phyloP scores from a whole-genome alignment of 2,329 filamentous ascomycete species.

The Colletotrichum magnum region DNA sequence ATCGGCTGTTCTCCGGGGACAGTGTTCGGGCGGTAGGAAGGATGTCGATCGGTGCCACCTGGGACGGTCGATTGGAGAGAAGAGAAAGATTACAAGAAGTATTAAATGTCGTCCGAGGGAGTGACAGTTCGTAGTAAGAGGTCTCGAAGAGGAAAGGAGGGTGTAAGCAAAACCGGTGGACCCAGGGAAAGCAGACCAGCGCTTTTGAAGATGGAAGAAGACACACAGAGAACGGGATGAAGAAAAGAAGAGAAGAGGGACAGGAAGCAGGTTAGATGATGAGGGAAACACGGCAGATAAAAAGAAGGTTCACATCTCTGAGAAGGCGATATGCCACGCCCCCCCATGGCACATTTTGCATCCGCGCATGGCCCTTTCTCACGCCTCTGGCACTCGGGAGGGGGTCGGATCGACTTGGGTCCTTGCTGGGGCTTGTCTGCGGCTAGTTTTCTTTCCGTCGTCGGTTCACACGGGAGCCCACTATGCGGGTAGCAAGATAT shows the following conservation, averaged over 20 bases:
- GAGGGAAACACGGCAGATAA: constrained; percentile 42
- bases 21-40: constrained; percentile 21
- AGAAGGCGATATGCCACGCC: constrained; percentile 3
- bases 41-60: constrained; percentile 41
- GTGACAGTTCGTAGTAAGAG: constrained; percentile 39
- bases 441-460: constrained; percentile 42
- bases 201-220: constrained; percentile 57
- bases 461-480: constrained; percentile 39
- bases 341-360: constrained; percentile 18
- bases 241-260: constrained; percentile 41
- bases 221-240: constrained; percentile 44
- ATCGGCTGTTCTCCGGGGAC: constrained; percentile 41
- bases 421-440: constrained; percentile 41
- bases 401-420: constrained; percentile 38
- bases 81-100: constrained; percentile 50
- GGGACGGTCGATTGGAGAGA: constrained; percentile 43
- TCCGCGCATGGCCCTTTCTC: constrained; percentile 34
- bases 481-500: constrained; percentile 40
- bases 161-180: constrained; percentile 51
- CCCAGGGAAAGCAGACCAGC: constrained; percentile 64
- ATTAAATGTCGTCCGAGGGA: constrained; percentile 44
- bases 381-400: constrained; percentile 30
- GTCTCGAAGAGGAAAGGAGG: constrained; percentile 47
- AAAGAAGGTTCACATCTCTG: constrained; percentile 34
- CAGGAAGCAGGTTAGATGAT: constrained; percentile 44